Conservation (phyloP, 148 eudicot genomes). For the Rhododendron simsii region DNA sequence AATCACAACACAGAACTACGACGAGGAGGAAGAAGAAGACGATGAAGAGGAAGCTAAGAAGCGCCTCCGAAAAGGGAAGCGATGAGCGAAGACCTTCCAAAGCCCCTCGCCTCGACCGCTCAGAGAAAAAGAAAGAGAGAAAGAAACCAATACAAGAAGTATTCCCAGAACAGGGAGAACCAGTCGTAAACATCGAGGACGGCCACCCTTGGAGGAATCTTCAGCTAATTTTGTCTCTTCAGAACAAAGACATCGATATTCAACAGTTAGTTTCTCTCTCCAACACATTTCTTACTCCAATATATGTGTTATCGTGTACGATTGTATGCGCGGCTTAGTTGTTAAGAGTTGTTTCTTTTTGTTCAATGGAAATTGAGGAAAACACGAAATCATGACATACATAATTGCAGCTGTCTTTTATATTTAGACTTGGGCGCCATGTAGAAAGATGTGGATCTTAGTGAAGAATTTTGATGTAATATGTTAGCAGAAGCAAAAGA, state of each 20-base stretch:
- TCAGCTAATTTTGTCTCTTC: slow-evolving; percentile 51
- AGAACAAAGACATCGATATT: slow-evolving; percentile 36
- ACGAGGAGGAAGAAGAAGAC: slow-evolving; percentile 13
- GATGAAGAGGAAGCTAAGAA: slow-evolving; percentile 19
- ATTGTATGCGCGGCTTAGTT: neutral
- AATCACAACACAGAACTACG: slow-evolving; percentile 5
- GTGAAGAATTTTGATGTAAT: neutral
- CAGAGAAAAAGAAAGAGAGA: neutral
- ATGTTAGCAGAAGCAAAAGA: neutral
- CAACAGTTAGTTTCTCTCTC: slow-evolving; percentile 31
- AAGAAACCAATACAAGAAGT: neutral
- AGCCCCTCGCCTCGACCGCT: neutral
- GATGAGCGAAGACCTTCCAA: slow-evolving; percentile 3
- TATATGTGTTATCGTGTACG: neutral
- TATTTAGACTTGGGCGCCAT: neutral
- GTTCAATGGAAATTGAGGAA: neutral
- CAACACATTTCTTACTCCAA: neutral
- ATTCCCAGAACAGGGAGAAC: neutral
- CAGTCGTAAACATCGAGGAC: neutral
- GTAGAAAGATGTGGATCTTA: neutral
- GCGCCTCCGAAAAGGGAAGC: slow-evolving; percentile 3
- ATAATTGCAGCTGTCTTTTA: neutral
- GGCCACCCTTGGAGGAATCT: slow-evolving; percentile 64
- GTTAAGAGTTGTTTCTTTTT: neutral
- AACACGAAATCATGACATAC: neutral